Conservation (phyloP, 1,284 basidiomycete genomes). For the Laetiporus sulphureus region DNA sequence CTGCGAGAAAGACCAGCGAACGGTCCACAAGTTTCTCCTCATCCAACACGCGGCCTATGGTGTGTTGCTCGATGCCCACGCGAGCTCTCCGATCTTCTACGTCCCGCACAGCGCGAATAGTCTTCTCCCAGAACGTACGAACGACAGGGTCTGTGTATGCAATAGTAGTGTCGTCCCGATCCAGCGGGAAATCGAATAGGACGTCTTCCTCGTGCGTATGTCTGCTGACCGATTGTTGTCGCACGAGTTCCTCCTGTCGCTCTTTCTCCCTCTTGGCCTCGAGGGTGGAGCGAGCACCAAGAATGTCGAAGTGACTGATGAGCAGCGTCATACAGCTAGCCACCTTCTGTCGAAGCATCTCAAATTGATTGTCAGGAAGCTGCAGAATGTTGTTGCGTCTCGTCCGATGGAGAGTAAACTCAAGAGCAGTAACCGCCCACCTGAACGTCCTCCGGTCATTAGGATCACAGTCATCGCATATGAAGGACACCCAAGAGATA, state of each 20-base stretch:
- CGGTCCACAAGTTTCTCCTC: slow-evolving; percentile 89
- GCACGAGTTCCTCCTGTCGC: slow-evolving; percentile 66
- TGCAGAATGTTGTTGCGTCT: slow-evolving; percentile 88
- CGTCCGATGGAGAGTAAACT: slow-evolving; percentile 90
- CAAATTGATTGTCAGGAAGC: slow-evolving; percentile 84
- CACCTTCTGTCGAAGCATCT: slow-evolving; percentile 86
- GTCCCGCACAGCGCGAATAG: slow-evolving; percentile 35
- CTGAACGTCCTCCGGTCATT: slow-evolving; percentile 96
- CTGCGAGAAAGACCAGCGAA: slow-evolving; percentile 87
- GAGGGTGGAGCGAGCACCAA: slow-evolving; percentile 84
- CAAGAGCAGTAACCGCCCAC: slow-evolving; percentile 96
- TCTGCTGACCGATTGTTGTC: slow-evolving; percentile 51
- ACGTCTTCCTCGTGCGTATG: slow-evolving; percentile 44
- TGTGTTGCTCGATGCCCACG: slow-evolving; percentile 62
- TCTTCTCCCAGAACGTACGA: slow-evolving; percentile 68
- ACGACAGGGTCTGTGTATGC: slow-evolving; percentile 57
- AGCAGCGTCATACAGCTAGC: slow-evolving; percentile 95
- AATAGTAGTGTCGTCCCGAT: slow-evolving; percentile 30
- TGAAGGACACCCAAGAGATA: slow-evolving; percentile 97
- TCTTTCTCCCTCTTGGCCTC: slow-evolving; percentile 91
- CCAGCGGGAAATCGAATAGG: slow-evolving; percentile 18
- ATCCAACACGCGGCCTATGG: slow-evolving; percentile 86
- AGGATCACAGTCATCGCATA: slow-evolving; percentile 96
- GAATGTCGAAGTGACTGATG: slow-evolving; percentile 96
- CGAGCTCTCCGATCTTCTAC: slow-evolving; percentile 54